Evolutionary conservation across 192 early-diverging fungal species (phyloP).

Genomic region (Coemansia sp.): DNA sequence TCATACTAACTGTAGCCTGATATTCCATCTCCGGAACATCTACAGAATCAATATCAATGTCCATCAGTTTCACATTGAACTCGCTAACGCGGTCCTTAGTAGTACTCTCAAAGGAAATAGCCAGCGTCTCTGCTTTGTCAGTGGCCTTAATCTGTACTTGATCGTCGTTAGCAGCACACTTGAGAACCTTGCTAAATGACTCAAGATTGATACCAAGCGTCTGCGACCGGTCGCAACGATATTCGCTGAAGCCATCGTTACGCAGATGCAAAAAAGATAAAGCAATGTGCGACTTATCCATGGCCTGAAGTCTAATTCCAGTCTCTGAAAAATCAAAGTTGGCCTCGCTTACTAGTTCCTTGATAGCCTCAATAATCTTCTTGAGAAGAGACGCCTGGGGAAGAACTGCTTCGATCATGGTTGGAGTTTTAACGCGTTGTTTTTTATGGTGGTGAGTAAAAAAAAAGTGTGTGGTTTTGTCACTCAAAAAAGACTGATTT

Average conservation of each 20-base stretch:
- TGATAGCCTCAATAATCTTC: conserved; percentile 94
- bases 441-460: not conserved
- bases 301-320: conserved; percentile 95
- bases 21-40: conserved; percentile 95
- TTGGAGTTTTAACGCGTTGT: conserved; percentile 6
- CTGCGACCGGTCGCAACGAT: conserved; percentile 87
- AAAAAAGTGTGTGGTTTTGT: conserved; percentile 1
- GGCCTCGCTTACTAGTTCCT: conserved; percentile 93
- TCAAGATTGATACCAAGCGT: conserved; percentile 87
- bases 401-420: conserved; percentile 91
- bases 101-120: conserved; percentile 72
- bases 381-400: conserved; percentile 85
- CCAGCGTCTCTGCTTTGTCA: conserved; percentile 80
- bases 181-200: conserved; percentile 88
- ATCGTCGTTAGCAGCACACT: conserved; percentile 90
- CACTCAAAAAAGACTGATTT: not conserved
- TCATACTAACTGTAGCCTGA: conserved; percentile 87
- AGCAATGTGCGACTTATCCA: conserved; percentile 99
- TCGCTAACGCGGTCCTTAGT: conserved; percentile 74
- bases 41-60: conserved; percentile 94
- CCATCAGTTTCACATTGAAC: conserved; percentile 98
- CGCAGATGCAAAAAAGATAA: conserved; percentile 83
- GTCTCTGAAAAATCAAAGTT: conserved; percentile 98
- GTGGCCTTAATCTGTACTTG: conserved; percentile 88
- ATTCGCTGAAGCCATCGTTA: conserved; percentile 79